A percentile compares a stretch with the other conserved stretches of the same genome.
Conservation (phyloP, 179 eudicot genomes). For the Nepenthes alata region DNA sequence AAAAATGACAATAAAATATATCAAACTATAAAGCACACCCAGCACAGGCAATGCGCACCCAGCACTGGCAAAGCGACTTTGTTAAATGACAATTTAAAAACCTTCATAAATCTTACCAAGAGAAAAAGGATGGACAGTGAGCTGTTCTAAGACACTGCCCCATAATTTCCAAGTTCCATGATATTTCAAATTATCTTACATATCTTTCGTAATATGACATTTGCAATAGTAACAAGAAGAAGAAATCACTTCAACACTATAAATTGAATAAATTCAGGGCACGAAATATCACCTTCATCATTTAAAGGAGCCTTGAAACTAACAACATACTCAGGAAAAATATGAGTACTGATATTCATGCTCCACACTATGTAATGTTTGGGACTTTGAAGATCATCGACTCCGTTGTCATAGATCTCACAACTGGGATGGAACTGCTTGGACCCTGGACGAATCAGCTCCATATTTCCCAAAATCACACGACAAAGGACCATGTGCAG, state of each 20-base stretch:
- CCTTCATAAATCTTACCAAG: neutral
- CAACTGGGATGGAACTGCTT: conserved; percentile 79
- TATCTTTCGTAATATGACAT: neutral
- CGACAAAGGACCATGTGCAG: conserved; percentile 74
- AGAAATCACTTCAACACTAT: neutral
- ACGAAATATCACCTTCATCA: conserved; percentile 49
- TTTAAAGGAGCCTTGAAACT: conserved; percentile 64
- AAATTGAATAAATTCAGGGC: conserved; percentile 5
- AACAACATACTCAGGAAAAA: conserved; percentile 70
- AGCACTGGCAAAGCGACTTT: neutral
- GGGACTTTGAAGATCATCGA: conserved; percentile 75
- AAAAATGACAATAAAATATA: neutral
- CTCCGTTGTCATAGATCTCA: conserved; percentile 79
- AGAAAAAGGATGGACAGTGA: neutral
- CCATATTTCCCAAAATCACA: conserved; percentile 92
- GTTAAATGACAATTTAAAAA: too few relatives aligned
- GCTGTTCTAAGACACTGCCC: neutral
- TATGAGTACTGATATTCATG: conserved; percentile 76
- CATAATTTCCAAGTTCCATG: neutral
- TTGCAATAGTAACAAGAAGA: neutral
- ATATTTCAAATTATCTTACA: neutral
- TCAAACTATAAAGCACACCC: neutral
- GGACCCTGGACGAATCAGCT: conserved; percentile 66
- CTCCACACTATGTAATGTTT: conserved; percentile 65
- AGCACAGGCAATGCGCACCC: neutral